Evolutionary conservation across 805 yeast genomes (phyloP).

Genomic region (Myxozyma lipomycoides): DNA sequence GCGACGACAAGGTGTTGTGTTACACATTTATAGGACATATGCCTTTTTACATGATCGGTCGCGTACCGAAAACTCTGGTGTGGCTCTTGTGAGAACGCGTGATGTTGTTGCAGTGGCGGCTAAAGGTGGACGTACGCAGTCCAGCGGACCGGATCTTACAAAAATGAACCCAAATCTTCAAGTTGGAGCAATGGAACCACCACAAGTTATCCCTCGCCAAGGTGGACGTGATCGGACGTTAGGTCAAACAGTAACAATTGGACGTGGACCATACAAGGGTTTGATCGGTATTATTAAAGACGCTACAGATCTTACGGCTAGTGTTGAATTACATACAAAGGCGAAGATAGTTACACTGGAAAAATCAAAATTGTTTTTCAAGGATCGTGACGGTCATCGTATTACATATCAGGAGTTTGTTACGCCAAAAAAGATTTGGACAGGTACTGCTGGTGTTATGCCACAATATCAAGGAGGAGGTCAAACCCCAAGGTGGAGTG

Average conservation of each 20-base stretch:
- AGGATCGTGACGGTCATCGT: slow-evolving; percentile 52
- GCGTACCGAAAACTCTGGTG: slow-evolving; percentile 81
- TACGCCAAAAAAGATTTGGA: slow-evolving; percentile 40
- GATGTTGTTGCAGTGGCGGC: slow-evolving; percentile 81
- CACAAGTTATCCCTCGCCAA: slow-evolving; percentile 47
- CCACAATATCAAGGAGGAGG: slow-evolving; percentile 34
- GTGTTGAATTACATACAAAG: slow-evolving; percentile 91
- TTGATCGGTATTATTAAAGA: slow-evolving; percentile 89
- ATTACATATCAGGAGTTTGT: slow-evolving; percentile 78
- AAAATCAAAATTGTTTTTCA: slow-evolving; percentile 72
- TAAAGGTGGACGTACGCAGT: slow-evolving; percentile 62
- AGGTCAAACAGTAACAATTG: slow-evolving; percentile 78
- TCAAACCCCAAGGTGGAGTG: slow-evolving; percentile 6
- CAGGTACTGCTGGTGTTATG: slow-evolving; percentile 27
- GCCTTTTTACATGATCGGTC: slow-evolving; percentile 79
- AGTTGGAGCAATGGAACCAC: slow-evolving; percentile 48
- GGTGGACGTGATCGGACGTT: slow-evolving; percentile 79
- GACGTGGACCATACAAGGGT: slow-evolving; percentile 93
- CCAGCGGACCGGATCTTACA: slow-evolving; percentile 43
- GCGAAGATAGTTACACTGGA: slow-evolving; percentile 81
- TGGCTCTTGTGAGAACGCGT: slow-evolving; percentile 72
- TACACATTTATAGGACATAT: slow-evolving; percentile 77
- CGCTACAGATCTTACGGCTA: slow-evolving; percentile 84
- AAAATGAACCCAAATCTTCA: slow-evolving; percentile 80
- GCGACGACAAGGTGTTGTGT: slow-evolving; percentile 78